Evolutionary conservation across 768 basidiomycete genomes (phyloP).

Genomic region (Russula olivacea): DNA sequence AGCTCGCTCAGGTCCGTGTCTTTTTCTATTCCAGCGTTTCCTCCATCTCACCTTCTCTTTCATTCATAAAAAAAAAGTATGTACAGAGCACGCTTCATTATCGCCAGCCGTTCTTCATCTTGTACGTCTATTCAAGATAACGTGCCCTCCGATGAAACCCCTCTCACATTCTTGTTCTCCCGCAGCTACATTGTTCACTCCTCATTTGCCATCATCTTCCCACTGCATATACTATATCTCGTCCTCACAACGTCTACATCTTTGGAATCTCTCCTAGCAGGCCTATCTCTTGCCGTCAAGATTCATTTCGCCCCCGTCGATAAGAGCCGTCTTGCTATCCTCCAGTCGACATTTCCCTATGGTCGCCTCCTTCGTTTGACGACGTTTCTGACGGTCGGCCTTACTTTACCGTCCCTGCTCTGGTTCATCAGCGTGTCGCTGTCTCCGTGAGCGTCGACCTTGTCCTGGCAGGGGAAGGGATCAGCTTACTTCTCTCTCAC

Average conservation of each 20-base stretch:
- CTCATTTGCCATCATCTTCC: constrained; percentile 69
- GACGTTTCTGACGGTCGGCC: constrained; percentile 44
- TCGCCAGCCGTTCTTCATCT: constrained; percentile 83
- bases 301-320: constrained; percentile 27
- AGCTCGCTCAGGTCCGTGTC: constrained; percentile 61
- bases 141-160: neutral
- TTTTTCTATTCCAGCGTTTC: neutral
- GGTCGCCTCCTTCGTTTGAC: constrained; percentile 34
- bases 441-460: constrained; percentile 52
- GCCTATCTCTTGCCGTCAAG: constrained; percentile 47
- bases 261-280: constrained; percentile 43
- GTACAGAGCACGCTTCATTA: constrained; percentile 73
- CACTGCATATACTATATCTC: constrained; percentile 72
- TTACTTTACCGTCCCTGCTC: constrained; percentile 58
- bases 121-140: constrained; percentile 43
- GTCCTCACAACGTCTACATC: constrained; percentile 44
- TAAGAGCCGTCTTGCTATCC: neutral
- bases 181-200: constrained; percentile 84
- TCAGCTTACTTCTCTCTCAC: neutral
- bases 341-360: constrained; percentile 28
- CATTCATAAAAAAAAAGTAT: constrained; percentile 44
- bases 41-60: constrained; percentile 1
- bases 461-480: neutral
- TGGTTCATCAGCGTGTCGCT: constrained; percentile 72
- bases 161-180: neutral